phyloP scores from a whole-genome alignment of 2,329 filamentous ascomycete species.

The Monilinia fructigena region DNA sequence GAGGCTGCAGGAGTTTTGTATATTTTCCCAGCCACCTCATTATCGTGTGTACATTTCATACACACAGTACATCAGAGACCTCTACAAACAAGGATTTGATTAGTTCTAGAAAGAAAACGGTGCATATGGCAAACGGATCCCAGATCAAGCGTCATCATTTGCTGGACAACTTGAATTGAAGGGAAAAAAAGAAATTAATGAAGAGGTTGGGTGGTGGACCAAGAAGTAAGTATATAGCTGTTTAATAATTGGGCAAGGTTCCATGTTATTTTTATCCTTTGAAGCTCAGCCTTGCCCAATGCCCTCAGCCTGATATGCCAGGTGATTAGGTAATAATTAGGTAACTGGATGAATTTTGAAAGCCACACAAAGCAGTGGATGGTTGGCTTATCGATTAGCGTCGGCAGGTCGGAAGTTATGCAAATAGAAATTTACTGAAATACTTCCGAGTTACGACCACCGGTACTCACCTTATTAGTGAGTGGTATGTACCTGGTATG shows the following conservation, averaged over 20 bases:
- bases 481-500: background rate
- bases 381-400: no score
- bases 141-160: slow-evolving; percentile 9
- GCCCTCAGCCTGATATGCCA: no score
- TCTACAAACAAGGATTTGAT: slow-evolving; percentile 4
- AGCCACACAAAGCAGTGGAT: no score
- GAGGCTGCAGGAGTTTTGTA: slow-evolving; percentile 9
- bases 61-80: no score
- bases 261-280: background rate
- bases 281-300: background rate
- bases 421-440: background rate
- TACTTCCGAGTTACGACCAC: background rate
- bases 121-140: slow-evolving; percentile 15
- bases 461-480: background rate
- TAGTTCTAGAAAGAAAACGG: slow-evolving; percentile 7
- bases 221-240: background rate
- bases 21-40: slow-evolving; percentile 23
- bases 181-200: slow-evolving; percentile 20
- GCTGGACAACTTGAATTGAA: background rate
- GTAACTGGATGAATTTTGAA: no score
- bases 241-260: no score
- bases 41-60: background rate
- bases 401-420: slow-evolving; percentile 1
- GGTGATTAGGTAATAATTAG: no score
- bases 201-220: slow-evolving; percentile 22